Evolutionary conservation across 192 early-diverging fungal species (phyloP).

Genomic region (Pilaira anomala): DNA sequence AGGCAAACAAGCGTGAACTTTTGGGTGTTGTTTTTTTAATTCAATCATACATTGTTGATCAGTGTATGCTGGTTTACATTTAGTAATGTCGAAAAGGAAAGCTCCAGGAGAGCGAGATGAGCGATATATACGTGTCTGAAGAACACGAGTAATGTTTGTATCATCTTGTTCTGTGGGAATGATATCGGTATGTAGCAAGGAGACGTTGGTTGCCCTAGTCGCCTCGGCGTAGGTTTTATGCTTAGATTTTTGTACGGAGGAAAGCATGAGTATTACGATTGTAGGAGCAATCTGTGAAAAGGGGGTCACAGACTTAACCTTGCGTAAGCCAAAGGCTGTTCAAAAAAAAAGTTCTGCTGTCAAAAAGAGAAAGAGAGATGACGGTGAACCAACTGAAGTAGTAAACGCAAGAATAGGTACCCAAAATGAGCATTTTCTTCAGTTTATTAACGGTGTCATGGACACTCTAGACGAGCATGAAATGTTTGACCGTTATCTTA

Average conservation of each 20-base stretch:
- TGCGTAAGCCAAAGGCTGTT: conserved; percentile 11
- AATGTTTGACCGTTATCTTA: conserved; percentile 14
- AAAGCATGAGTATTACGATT: not conserved
- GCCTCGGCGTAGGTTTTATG: too few relatives aligned
- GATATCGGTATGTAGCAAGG: conserved; percentile 32
- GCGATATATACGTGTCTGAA: conserved; percentile 88
- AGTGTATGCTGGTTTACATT: too few relatives aligned
- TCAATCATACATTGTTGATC: too few relatives aligned
- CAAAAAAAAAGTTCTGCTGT: not conserved
- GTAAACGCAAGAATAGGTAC: too few relatives aligned
- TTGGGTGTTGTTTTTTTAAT: too few relatives aligned
- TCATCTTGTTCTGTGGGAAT: conserved; percentile 96
- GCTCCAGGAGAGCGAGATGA: conserved; percentile 85
- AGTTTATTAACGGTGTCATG: conserved; percentile 13
- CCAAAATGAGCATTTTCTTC: too few relatives aligned
- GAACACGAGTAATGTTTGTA: conserved; percentile 86
- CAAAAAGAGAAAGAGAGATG: conserved; percentile 11
- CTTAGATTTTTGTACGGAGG: too few relatives aligned
- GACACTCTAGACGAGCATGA: conserved; percentile 4
- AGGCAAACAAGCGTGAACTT: too few relatives aligned
- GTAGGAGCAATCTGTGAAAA: conserved; percentile 6
- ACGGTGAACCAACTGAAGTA: not conserved
- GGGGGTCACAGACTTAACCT: conserved; percentile 7
- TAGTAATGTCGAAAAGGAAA: conserved; percentile 75
- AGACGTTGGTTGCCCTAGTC: too few relatives aligned